These are phyloP conservation scores for Schizopora paradoxa DNA, from an alignment of 1,284 basidiomycete genomes.

Conservation along the genomic window DNA sequence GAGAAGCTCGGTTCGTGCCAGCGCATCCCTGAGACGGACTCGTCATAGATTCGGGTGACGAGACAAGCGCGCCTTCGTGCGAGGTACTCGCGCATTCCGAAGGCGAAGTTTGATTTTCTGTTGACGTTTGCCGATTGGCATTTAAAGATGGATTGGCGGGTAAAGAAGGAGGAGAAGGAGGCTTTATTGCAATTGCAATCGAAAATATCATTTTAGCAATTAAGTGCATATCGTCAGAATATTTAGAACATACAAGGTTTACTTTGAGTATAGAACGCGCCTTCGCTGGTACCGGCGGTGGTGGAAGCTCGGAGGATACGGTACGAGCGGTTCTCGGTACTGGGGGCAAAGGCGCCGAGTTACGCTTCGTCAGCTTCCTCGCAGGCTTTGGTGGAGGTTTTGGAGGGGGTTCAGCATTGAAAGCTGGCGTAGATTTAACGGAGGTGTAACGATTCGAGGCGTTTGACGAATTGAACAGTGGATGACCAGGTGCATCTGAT, in stretches of 20 bases:
- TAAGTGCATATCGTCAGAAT: no score
- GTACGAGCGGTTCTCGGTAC: background rate
- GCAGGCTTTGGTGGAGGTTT: conserved; percentile 6
- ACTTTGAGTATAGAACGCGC: background rate
- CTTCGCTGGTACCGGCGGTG: conserved; percentile 14
- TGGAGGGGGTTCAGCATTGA: no score
- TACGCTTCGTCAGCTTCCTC: conserved; percentile 13
- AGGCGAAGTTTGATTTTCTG: conserved; percentile 8
- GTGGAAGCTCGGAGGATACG: conserved; percentile 1
- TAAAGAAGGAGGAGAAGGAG: background rate
- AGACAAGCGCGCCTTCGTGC: conserved; percentile 2
- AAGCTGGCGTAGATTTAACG: background rate
- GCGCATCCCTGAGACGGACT: conserved; percentile 1
- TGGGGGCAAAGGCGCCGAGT: conserved; percentile 7
- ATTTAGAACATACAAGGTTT: conserved; percentile 2
- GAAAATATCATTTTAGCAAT: no score
- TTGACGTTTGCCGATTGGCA: conserved; percentile 3
- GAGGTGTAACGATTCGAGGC: background rate
- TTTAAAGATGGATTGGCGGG: conserved; percentile 1
- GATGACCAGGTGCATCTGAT: no score
- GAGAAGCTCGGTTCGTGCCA: background rate
- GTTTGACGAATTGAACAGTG: background rate
- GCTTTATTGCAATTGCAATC: no score
- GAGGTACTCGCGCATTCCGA: no score
- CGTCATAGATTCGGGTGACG: conserved; percentile 1